These are phyloP conservation scores for Colletotrichum melonis DNA, from an alignment of 2,329 filamentous ascomycete genomes.

Conservation along the genomic window DNA sequence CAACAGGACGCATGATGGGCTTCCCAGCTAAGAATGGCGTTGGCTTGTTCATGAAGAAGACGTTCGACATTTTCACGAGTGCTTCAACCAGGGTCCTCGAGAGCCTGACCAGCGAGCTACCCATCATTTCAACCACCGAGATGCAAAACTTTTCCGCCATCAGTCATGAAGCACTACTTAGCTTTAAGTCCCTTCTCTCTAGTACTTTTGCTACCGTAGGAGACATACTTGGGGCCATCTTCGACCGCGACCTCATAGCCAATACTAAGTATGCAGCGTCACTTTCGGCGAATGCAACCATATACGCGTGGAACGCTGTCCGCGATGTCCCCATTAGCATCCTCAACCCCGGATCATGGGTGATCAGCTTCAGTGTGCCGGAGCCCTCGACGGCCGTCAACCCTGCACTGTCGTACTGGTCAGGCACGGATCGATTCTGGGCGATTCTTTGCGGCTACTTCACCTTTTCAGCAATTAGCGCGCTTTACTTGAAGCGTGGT, in stretches of 20 bases:
- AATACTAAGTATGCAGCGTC: conserved; percentile 42
- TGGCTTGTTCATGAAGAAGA: conserved; percentile 39
- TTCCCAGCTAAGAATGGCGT: conserved; percentile 29
- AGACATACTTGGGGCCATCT: conserved; percentile 54
- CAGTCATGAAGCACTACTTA: conserved; percentile 76
- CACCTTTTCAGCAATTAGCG: conserved; percentile 78
- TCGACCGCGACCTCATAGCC: conserved; percentile 53
- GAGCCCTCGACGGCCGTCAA: conserved; percentile 56
- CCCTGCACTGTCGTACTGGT: conserved; percentile 75
- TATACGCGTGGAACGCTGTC: conserved; percentile 41
- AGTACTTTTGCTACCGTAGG: conserved; percentile 53
- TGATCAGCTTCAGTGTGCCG: conserved; percentile 64
- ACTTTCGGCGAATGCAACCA: conserved; percentile 36
- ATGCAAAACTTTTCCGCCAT: conserved; percentile 82
- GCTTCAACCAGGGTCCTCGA: conserved; percentile 61
- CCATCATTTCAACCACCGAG: conserved; percentile 66
- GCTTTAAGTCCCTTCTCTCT: conserved; percentile 66
- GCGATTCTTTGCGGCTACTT: conserved; percentile 86
- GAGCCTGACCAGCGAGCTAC: conserved; percentile 62
- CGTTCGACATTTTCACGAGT: conserved; percentile 54
- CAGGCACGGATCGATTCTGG: conserved; percentile 70
- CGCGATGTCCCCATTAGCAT: conserved; percentile 48
- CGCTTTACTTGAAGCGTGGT: conserved; percentile 82
- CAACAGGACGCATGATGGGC: conserved; percentile 34
- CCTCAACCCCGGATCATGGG: conserved; percentile 65